A percentile compares a stretch with the other conserved stretches of the same genome.
Conservation (phyloP, 495 filamentous ascomycete genomes). For the Xylaria sp. region DNA sequence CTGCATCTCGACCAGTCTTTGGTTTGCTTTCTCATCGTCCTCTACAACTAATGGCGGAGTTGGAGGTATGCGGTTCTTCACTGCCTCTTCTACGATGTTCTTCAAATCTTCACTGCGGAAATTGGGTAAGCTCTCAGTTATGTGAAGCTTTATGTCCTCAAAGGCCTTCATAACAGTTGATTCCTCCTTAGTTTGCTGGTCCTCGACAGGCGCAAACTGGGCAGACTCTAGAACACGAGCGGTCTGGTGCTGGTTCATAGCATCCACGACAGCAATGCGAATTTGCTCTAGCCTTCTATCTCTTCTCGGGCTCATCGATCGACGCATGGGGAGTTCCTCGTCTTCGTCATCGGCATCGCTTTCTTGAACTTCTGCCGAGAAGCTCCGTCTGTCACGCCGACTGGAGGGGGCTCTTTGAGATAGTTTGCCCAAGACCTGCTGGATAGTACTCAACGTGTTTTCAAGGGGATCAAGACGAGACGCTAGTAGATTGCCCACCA, state of each 20-base stretch:
- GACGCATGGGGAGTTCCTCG: slow-evolving; percentile 70
- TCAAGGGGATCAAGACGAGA: slow-evolving; percentile 80
- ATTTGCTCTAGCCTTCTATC: slow-evolving; percentile 86
- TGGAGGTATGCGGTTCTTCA: slow-evolving; percentile 56
- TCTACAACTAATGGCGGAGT: slow-evolving; percentile 43
- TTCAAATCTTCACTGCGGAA: slow-evolving; percentile 63
- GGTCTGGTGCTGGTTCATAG: slow-evolving; percentile 66
- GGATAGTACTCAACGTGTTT: slow-evolving; percentile 74
- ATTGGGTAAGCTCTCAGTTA: slow-evolving; percentile 51
- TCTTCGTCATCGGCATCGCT: slow-evolving; percentile 97
- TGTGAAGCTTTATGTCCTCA: slow-evolving; percentile 57
- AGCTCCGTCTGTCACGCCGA: slow-evolving; percentile 59
- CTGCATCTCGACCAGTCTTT: slow-evolving; percentile 49
- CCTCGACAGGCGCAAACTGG: slow-evolving; percentile 34
- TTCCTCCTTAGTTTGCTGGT: slow-evolving; percentile 35
- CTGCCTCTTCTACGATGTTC: slow-evolving; percentile 64
- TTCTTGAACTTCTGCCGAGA: slow-evolving; percentile 69
- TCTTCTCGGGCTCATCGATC: slow-evolving; percentile 68
- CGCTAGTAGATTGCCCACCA: slow-evolving; percentile 81
- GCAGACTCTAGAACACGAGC: slow-evolving; percentile 35
- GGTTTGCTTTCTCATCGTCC: slow-evolving; percentile 45
- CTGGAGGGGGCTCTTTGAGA: slow-evolving; percentile 52
- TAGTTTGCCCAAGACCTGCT: slow-evolving; percentile 64
- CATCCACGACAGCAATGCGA: slow-evolving; percentile 79
- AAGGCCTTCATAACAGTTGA: slow-evolving; percentile 44